These are phyloP conservation scores for Pseudocercospora pini-densiflorae DNA, from an alignment of 2,329 filamentous ascomycete species.

Conservation along the genomic window DNA sequence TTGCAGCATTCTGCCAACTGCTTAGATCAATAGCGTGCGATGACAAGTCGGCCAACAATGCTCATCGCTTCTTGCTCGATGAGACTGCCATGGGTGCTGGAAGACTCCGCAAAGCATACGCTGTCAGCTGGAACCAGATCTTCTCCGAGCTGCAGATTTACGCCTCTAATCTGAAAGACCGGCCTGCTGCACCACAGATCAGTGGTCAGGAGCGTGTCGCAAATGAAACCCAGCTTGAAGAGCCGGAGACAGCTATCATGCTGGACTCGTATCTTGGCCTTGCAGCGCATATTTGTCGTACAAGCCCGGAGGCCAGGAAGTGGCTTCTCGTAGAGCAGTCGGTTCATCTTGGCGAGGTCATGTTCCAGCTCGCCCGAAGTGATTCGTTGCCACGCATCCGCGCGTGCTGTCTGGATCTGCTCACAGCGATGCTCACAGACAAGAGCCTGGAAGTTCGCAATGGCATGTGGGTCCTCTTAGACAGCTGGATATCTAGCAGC, in stretches of 20 bases:
- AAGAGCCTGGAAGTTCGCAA: constrained; percentile 71
- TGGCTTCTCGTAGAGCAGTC: constrained; percentile 71
- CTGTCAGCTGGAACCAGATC: constrained; percentile 91
- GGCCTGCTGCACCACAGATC: constrained; percentile 64
- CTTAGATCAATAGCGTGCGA: constrained; percentile 85
- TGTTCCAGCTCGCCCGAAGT: constrained; percentile 79
- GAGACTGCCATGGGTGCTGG: constrained; percentile 65
- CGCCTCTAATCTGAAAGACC: constrained; percentile 76
- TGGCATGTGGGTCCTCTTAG: constrained; percentile 78
- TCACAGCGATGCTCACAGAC: constrained; percentile 74
- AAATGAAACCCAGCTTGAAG: constrained; percentile 60
- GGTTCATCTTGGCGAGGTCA: constrained; percentile 71
- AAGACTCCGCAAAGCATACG: constrained; percentile 80
- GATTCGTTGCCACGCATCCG: constrained; percentile 76
- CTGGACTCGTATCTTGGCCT: constrained; percentile 90
- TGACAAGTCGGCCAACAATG: constrained; percentile 78
- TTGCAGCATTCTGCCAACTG: constrained; percentile 97
- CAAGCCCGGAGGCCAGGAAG: constrained; percentile 72
- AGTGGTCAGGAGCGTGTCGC: constrained; percentile 41
- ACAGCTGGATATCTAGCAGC: constrained; percentile 74
- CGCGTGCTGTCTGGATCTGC: constrained; percentile 79
- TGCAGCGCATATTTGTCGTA: constrained; percentile 77
- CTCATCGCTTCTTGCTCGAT: constrained; percentile 87
- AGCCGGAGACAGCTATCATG: constrained; percentile 96
- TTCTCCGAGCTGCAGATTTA: constrained; percentile 89